Percentiles rank a stretch among this genome's conserved stretches.
Evolutionary conservation across 2,329 filamentous ascomycete species (phyloP).

Genomic region (Colletotrichum sp.): DNA sequence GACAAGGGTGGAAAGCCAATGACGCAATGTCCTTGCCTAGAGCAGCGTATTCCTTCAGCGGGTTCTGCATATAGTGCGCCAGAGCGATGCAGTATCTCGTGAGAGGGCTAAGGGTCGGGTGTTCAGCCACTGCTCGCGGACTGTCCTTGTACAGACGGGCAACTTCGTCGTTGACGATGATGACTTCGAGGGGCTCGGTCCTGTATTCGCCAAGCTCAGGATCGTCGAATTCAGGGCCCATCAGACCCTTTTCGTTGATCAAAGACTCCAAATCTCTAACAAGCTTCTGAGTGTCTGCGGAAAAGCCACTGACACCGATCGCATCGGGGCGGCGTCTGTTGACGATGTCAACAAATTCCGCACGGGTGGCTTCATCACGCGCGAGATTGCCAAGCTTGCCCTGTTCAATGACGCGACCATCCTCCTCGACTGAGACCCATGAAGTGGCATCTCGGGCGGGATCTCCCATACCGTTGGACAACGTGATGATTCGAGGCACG

Average conservation of each 20-base stretch:
- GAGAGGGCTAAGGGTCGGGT: constrained; percentile 79
- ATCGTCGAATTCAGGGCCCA: constrained; percentile 83
- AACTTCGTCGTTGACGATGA: constrained; percentile 95
- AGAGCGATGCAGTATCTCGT: constrained; percentile 90
- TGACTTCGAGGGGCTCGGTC: constrained; percentile 82
- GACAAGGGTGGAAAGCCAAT: constrained; percentile 86
- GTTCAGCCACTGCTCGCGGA: constrained; percentile 77
- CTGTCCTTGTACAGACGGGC: constrained; percentile 96
- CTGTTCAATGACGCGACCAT: constrained; percentile 86
- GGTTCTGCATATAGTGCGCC: constrained; percentile 92
- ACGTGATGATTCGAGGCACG: constrained; percentile 81
- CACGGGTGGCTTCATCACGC: constrained; percentile 69
- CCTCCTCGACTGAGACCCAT: constrained; percentile 94
- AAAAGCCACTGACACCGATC: constrained; percentile 87
- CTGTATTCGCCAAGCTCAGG: constrained; percentile 76
- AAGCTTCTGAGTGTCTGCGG: constrained; percentile 83
- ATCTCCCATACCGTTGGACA: constrained; percentile 86
- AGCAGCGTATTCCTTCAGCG: constrained; percentile 94
- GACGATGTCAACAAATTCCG: constrained; percentile 79
- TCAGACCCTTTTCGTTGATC: constrained; percentile 77
- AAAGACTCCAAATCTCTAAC: constrained; percentile 82
- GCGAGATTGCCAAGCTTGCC: constrained; percentile 85
- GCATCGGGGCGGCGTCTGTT: constrained; percentile 86
- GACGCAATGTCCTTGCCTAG: constrained; percentile 88
- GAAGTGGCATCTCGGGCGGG: constrained; percentile 77